These are phyloP conservation scores for Xylaria cubensis DNA, from an alignment of 495 filamentous ascomycete genomes.

Conservation along the genomic window DNA sequence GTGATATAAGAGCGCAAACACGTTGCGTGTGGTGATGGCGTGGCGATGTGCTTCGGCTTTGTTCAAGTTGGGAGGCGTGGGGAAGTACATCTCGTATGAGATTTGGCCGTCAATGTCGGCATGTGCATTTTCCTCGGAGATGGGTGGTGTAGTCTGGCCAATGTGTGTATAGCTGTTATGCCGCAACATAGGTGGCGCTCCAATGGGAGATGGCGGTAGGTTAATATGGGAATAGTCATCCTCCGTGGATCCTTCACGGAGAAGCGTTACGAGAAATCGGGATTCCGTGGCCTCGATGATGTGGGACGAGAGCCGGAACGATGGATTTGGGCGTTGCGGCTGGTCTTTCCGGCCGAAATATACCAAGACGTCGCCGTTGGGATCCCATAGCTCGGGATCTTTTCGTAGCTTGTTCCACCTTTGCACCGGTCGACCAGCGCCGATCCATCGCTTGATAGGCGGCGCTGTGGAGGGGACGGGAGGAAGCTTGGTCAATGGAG, in stretches of 20 bases:
- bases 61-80: slow-evolving; percentile 52
- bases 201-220: slow-evolving; percentile 52
- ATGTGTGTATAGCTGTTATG: slow-evolving; percentile 40
- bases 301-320: slow-evolving; percentile 63
- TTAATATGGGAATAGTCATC: slow-evolving; percentile 45
- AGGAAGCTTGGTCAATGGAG: slow-evolving; percentile 46
- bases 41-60: slow-evolving; percentile 57
- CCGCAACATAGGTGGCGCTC: slow-evolving; percentile 50
- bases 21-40: slow-evolving; percentile 67
- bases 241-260: slow-evolving; percentile 60
- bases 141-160: slow-evolving; percentile 50
- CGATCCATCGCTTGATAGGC: slow-evolving; percentile 58
- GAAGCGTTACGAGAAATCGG: slow-evolving; percentile 55
- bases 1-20: slow-evolving; percentile 65
- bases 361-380: slow-evolving; percentile 65
- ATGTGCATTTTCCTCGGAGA: slow-evolving; percentile 51
- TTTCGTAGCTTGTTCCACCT: slow-evolving; percentile 62
- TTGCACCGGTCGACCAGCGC: slow-evolving; percentile 53
- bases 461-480: slow-evolving; percentile 42
- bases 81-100: slow-evolving; percentile 66
- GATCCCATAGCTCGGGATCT: slow-evolving; percentile 69
- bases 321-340: slow-evolving; percentile 55
- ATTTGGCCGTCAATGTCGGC: slow-evolving; percentile 56
- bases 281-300: slow-evolving; percentile 63
- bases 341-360: slow-evolving; percentile 57